These are phyloP conservation scores for Byssoonygena ceratinophila DNA, from an alignment of 2,329 filamentous ascomycete species.

Conservation along the genomic window DNA sequence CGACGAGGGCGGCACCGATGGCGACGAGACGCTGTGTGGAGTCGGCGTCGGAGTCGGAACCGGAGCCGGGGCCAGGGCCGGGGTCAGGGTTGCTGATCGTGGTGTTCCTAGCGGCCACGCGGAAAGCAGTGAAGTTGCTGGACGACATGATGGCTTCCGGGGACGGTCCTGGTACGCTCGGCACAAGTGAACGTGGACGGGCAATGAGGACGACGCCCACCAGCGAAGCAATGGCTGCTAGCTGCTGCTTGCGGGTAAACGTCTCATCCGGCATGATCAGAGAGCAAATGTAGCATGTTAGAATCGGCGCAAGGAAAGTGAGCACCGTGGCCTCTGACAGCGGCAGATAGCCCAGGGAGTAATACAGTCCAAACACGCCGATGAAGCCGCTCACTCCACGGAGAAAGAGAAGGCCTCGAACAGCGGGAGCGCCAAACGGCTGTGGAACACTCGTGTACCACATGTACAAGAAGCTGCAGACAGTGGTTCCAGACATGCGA, in stretches of 20 bases:
- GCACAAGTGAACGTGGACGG: constrained; percentile 52
- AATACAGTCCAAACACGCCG: constrained; percentile 70
- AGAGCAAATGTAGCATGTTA: constrained; percentile 71
- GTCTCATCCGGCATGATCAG: constrained; percentile 60
- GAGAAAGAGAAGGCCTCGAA: constrained; percentile 56
- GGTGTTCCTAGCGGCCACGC: constrained; percentile 13
- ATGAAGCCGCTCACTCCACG: constrained; percentile 64
- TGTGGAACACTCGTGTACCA: constrained; percentile 56
- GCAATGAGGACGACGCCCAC: constrained; percentile 76
- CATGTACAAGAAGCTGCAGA: constrained; percentile 62
- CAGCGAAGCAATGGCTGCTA: constrained; percentile 64
- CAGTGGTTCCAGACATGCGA: constrained; percentile 62
- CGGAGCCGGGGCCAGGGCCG: constrained; percentile 38
- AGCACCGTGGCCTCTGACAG: constrained; percentile 82
- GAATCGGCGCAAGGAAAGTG: constrained; percentile 70
- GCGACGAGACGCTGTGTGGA: constrained; percentile 55
- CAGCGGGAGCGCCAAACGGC: constrained; percentile 56
- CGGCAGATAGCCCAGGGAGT: constrained; percentile 65
- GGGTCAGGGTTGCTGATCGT: constrained; percentile 20
- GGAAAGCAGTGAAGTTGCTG: constrained; percentile 1
- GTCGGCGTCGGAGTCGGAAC: too few species aligned
- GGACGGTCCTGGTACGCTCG: constrained; percentile 14
- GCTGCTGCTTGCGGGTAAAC: constrained; percentile 65
- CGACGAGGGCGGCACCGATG: constrained; percentile 60
- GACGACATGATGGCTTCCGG: constrained; percentile 6